phyloP scores from a whole-genome alignment of 495 filamentous ascomycete genomes.

The Durotheca rogersii region DNA sequence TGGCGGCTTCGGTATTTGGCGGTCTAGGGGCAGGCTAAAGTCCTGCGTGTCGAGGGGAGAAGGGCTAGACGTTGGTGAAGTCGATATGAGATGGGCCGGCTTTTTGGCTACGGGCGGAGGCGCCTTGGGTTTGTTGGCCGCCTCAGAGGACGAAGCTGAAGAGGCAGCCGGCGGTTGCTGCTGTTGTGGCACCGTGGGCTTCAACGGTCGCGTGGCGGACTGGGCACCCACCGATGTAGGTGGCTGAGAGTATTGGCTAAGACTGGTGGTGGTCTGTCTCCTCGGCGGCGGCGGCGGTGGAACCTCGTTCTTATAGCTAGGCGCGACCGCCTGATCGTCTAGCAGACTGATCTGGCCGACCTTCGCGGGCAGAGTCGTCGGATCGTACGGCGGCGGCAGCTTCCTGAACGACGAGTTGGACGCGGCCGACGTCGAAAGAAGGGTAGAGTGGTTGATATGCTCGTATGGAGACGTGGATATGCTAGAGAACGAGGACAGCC shows the following conservation, averaged over 20 bases:
- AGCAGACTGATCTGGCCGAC: constrained; percentile 38
- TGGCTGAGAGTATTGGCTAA: constrained; percentile 22
- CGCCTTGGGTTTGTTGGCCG: constrained; percentile 41
- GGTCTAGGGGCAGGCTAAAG: constrained; percentile 9
- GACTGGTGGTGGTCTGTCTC: constrained; percentile 39
- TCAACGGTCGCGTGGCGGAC: constrained; percentile 7
- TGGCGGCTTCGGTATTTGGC: constrained; percentile 21
- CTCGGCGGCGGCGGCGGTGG: constrained; percentile 53
- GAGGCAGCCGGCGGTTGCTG: constrained; percentile 28
- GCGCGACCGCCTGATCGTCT: constrained; percentile 34
- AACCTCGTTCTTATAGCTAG: constrained; percentile 30
- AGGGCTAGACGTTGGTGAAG: constrained; percentile 38
- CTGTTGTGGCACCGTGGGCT: constrained; percentile 1
- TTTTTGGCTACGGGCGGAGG: constrained; percentile 57
- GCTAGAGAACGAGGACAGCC: constrained; percentile 46
- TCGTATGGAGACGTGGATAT: constrained; percentile 50
- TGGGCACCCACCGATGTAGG: constrained; percentile 8
- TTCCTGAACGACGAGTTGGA: constrained; percentile 48
- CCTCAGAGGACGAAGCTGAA: constrained; percentile 34
- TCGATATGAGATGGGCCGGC: constrained; percentile 50
- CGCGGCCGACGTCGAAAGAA: constrained; percentile 43
- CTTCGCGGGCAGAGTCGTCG: constrained; percentile 45
- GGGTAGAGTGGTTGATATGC: constrained; percentile 47
- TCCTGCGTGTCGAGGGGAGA: constrained; percentile 16
- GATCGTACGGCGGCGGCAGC: constrained; percentile 56